A percentile compares a stretch with the other conserved stretches of the same genome.
phyloP scores from a whole-genome alignment of 164 flowering plant genomes.

The Annona squamosa region DNA sequence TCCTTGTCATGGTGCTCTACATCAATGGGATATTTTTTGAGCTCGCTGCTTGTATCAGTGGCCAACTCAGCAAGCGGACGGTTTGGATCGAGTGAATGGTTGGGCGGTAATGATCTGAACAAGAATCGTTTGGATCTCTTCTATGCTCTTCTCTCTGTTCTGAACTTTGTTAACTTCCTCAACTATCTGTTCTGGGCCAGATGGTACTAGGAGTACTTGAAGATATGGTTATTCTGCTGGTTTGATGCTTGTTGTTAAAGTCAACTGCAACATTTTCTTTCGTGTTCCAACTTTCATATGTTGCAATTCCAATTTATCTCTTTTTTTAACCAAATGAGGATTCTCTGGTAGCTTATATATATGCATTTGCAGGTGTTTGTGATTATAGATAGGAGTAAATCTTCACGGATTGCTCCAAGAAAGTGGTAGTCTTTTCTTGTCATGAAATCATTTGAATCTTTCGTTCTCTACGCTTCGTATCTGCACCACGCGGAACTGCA shows the following conservation, averaged over 20 bases:
- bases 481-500: no score
- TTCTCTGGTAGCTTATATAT: no score
- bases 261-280: no score
- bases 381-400: no score
- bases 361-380: no score
- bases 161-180: conserved; percentile 35
- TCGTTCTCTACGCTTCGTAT: no score
- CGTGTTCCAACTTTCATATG: no score
- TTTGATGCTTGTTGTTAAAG: background rate
- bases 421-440: no score
- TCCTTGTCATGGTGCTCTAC: conserved; percentile 45
- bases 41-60: conserved; percentile 36
- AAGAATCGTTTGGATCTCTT: conserved; percentile 45
- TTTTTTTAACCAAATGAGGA: no score
- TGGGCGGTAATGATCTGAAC: conserved; percentile 43
- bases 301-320: no score
- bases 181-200: conserved; percentile 35
- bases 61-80: conserved; percentile 35
- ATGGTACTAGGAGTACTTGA: conserved; percentile 26
- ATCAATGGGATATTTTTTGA: conserved; percentile 45
- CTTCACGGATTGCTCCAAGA: no score
- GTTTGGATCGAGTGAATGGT: conserved; percentile 34
- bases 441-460: no score
- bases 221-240: background rate
- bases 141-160: conserved; percentile 34